A percentile compares a stretch with the other conserved stretches of the same genome.
phyloP scores from a whole-genome alignment of 345 rosid genomes.

The Kandelia obovata region DNA sequence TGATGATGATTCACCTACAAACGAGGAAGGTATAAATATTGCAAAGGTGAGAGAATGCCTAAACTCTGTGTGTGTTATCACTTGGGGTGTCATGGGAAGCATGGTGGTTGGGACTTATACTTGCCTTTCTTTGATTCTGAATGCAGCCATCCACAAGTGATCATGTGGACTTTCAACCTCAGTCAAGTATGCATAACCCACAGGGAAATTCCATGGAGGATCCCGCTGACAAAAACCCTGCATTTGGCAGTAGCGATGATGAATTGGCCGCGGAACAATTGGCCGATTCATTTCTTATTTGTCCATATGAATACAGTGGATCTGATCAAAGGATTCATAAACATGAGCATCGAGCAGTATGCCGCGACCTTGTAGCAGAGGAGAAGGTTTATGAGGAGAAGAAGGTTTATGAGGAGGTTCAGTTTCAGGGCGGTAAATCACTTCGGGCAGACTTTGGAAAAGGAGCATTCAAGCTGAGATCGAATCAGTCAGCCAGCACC shows the following conservation, averaged over 20 bases:
- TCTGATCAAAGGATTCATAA: neutral
- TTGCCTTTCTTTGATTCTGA: conserved; percentile 8
- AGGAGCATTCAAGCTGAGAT: neutral
- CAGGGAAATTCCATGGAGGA: conserved; percentile 1
- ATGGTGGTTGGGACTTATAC: neutral
- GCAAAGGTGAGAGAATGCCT: conserved; percentile 11
- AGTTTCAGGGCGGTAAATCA: neutral
- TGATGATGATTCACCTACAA: no score
- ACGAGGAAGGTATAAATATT: no score
- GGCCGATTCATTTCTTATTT: conserved; percentile 6
- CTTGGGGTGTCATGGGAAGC: neutral
- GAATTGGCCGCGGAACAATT: neutral
- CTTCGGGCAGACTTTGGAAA: neutral
- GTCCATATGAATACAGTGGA: neutral
- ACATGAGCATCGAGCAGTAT: conserved; percentile 13
- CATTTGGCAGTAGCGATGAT: neutral
- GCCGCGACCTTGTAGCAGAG: neutral
- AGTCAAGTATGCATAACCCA: neutral
- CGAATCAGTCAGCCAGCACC: neutral
- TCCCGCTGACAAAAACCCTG: neutral
- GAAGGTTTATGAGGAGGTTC: no score
- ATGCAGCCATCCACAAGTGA: conserved; percentile 4
- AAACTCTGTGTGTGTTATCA: neutral
- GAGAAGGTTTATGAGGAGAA: neutral
- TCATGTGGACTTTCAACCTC: neutral